These are phyloP conservation scores for Rhamnella rubrinervis DNA, from an alignment of 331 rosid genomes.

Conservation along the genomic window DNA sequence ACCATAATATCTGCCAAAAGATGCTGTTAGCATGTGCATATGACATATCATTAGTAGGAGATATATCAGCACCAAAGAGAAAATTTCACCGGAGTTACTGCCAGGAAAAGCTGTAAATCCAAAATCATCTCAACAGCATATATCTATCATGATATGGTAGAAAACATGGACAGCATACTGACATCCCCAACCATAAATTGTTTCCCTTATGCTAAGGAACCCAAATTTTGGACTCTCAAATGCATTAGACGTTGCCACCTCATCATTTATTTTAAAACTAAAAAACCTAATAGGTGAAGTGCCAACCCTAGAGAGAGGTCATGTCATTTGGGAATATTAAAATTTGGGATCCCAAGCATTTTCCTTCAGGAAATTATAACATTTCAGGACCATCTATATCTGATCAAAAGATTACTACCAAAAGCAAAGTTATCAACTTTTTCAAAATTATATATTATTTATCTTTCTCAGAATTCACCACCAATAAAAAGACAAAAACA, in stretches of 20 bases:
- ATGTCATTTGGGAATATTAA: no score
- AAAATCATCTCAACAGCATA: no score
- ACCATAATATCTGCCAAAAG: slow-evolving; percentile 21
- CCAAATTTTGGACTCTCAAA: no score
- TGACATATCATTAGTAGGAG: no score
- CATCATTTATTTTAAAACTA: no score
- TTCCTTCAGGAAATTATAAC: neutral
- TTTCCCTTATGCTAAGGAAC: neutral
- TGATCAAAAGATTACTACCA: neutral
- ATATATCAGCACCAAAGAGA: no score
- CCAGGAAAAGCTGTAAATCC: no score
- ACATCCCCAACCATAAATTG: neutral
- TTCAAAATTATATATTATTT: neutral
- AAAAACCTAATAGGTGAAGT: no score
- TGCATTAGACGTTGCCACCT: no score
- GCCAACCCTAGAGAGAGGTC: neutral
- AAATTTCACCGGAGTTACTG: no score
- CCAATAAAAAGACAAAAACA: neutral
- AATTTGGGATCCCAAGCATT: no score
- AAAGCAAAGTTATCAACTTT: neutral
- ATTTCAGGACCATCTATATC: neutral
- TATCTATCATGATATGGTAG: neutral
- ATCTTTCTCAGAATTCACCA: neutral
- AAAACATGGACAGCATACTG: neutral
- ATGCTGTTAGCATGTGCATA: neutral